phyloP scores from a whole-genome alignment of 1,139 yeast species.

The Kodamaea plutei region DNA sequence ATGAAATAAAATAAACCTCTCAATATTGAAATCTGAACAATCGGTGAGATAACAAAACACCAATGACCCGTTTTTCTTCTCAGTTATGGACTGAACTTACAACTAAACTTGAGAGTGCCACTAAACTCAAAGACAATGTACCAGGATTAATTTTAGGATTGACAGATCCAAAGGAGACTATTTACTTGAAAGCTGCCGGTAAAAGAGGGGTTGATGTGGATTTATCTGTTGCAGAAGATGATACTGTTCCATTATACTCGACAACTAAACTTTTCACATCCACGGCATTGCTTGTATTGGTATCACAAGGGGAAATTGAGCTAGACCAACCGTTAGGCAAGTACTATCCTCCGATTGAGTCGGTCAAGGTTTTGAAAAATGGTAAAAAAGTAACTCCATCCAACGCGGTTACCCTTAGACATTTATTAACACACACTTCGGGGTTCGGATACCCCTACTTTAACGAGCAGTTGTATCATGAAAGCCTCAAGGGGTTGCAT shows the following conservation, averaged over 20 bases:
- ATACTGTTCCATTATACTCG: conserved; percentile 33
- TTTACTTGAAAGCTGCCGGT: conserved; percentile 20
- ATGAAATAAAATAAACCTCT: too few species aligned
- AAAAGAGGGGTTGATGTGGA: neutral
- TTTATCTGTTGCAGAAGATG: neutral
- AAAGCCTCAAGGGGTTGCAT: neutral
- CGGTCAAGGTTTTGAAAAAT: conserved; percentile 17
- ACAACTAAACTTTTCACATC: conserved; percentile 50
- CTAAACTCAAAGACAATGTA: too few species aligned
- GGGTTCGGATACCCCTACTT: conserved; percentile 49
- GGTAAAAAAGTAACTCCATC: conserved; percentile 1
- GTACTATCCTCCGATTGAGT: conserved; percentile 38
- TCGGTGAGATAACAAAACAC: too few species aligned
- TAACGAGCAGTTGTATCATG: conserved; percentile 16
- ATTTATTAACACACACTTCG: conserved; percentile 48
- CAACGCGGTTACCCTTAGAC: conserved; percentile 35
- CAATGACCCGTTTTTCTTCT: too few species aligned
- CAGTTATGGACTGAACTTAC: too few species aligned
- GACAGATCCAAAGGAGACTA: conserved; percentile 20
- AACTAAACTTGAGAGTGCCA: too few species aligned
- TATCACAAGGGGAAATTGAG: conserved; percentile 39
- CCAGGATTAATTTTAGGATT: conserved; percentile 18
- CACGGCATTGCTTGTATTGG: conserved; percentile 42
- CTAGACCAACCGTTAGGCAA: conserved; percentile 38
- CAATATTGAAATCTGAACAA: too few species aligned